Conservation (phyloP, 2,329 filamentous ascomycete genomes). For the Cyphellophora attinorum region DNA sequence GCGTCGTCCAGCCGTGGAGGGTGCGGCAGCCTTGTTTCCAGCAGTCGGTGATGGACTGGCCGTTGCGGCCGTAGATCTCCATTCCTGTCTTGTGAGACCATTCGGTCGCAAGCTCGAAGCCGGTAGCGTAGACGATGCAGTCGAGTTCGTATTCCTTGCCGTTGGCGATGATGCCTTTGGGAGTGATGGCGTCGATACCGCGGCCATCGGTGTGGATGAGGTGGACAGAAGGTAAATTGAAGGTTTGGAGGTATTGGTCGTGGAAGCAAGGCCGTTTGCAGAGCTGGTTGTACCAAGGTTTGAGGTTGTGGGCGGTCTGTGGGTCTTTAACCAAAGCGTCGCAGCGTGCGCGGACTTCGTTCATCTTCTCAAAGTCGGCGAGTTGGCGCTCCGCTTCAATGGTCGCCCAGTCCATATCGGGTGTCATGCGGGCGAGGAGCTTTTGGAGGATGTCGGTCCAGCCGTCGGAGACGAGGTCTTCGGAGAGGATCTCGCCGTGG, state of each 20-base stretch:
- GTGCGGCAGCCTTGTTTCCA: constrained; percentile 16
- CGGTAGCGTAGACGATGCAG: constrained; percentile 37
- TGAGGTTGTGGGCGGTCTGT: constrained; percentile 42
- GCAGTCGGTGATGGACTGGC: constrained; percentile 16
- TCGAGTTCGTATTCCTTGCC: constrained; percentile 41
- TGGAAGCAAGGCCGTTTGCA: constrained; percentile 57
- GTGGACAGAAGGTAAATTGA: constrained; percentile 50
- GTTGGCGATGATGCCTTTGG: constrained; percentile 37
- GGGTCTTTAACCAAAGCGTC: constrained; percentile 45
- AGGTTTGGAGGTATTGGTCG: constrained; percentile 48
- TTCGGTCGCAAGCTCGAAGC: constrained; percentile 24
- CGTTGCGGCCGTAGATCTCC: constrained; percentile 19
- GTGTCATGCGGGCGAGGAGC: constrained; percentile 4
- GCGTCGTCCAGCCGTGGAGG: constrained; percentile 11
- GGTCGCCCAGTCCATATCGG: constrained; percentile 1
- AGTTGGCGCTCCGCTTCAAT: constrained; percentile 10
- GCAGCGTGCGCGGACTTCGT: constrained; percentile 30
- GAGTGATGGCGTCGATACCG: constrained; percentile 39
- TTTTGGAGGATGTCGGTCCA: constrained; percentile 18
- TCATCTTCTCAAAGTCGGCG: constrained; percentile 15
- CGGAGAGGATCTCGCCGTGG: constrained; percentile 8
- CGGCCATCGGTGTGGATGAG: constrained; percentile 51
- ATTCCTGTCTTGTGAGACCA: constrained; percentile 13
- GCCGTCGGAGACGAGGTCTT: constrained; percentile 21
- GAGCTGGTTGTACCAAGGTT: constrained; percentile 52